Percentiles rank a stretch among this genome's conserved stretches.
phyloP scores from a whole-genome alignment of 192 early-diverging fungal species.

The Gaertneriomyces semiglobifer region DNA sequence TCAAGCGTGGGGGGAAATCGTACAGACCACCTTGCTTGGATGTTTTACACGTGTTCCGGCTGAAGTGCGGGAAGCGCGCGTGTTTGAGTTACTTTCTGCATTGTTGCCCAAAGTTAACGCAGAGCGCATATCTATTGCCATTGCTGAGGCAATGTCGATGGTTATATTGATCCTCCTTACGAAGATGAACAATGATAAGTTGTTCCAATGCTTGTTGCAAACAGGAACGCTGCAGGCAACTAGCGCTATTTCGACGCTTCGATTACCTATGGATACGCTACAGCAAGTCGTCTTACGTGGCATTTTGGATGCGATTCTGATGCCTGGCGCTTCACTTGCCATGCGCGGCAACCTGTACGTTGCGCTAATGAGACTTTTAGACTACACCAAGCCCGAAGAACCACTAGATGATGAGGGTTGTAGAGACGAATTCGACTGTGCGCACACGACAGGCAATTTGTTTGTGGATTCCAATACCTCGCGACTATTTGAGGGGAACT shows the following conservation, averaged over 20 bases:
- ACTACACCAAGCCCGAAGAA: slow-evolving; percentile 51
- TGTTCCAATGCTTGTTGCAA: slow-evolving; percentile 50
- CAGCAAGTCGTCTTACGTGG: slow-evolving; percentile 40
- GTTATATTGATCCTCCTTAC: slow-evolving; percentile 58
- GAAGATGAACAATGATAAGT: slow-evolving; percentile 53
- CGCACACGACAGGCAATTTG: neutral
- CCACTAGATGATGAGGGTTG: neutral
- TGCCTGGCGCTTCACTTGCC: slow-evolving; percentile 51
- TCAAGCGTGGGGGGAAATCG: slow-evolving; percentile 77
- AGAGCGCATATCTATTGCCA: slow-evolving; percentile 34
- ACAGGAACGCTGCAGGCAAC: slow-evolving; percentile 26
- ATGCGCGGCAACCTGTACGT: slow-evolving; percentile 80
- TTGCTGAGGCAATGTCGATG: slow-evolving; percentile 53
- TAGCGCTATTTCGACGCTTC: slow-evolving; percentile 9
- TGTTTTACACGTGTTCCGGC: slow-evolving; percentile 63
- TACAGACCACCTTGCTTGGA: slow-evolving; percentile 66
- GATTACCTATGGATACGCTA: slow-evolving; percentile 35
- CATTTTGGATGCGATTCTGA: slow-evolving; percentile 61
- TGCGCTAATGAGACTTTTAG: slow-evolving; percentile 68
- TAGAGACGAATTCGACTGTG: neutral
- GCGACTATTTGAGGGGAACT: slow-evolving; percentile 23
- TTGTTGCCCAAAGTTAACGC: slow-evolving; percentile 60
- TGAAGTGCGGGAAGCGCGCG: slow-evolving; percentile 56
- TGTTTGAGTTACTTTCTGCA: slow-evolving; percentile 66
- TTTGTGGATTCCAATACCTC: neutral